phyloP scores from a whole-genome alignment of 2,329 filamentous ascomycete genomes.

The Calonectria hongkongensis region DNA sequence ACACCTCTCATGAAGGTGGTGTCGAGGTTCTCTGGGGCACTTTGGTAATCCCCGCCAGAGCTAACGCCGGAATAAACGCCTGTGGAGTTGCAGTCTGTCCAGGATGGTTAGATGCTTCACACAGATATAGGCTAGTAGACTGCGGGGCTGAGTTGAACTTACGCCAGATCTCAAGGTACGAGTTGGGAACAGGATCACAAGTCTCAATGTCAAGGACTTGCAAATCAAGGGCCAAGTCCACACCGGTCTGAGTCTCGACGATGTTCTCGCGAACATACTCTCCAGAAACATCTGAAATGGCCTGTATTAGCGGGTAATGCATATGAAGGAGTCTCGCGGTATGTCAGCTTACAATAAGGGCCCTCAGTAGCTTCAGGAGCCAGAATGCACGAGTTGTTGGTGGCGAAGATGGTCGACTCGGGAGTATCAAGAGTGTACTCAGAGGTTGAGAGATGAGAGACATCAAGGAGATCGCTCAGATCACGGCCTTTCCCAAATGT shows the following conservation, averaged over 20 bases:
- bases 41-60: conserved; percentile 29
- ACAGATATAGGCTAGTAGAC: background rate
- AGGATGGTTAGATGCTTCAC: background rate
- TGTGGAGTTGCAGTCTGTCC: conserved; percentile 33
- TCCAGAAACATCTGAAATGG: conserved; percentile 22
- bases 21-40: conserved; percentile 48
- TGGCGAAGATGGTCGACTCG: conserved; percentile 27
- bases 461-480: conserved; percentile 18
- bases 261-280: conserved; percentile 31
- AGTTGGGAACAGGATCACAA: conserved; percentile 22
- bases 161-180: conserved; percentile 36
- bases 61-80: conserved; percentile 34
- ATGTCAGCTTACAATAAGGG: conserved; percentile 25
- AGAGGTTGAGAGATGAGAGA: conserved; percentile 23
- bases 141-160: background rate
- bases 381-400: conserved; percentile 34
- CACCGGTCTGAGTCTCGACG: conserved; percentile 23
- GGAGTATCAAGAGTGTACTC: conserved; percentile 27
- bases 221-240: conserved; percentile 27
- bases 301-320: background rate
- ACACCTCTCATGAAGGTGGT: conserved; percentile 63
- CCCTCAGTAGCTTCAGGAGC: conserved; percentile 28
- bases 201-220: conserved; percentile 31
- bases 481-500: conserved; percentile 11
- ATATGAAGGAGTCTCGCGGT: too few relatives aligned